Percentiles rank a stretch among this genome's conserved stretches.
phyloP scores from a whole-genome alignment of 2,329 filamentous ascomycete genomes.

The Cordyceps cicadae region DNA sequence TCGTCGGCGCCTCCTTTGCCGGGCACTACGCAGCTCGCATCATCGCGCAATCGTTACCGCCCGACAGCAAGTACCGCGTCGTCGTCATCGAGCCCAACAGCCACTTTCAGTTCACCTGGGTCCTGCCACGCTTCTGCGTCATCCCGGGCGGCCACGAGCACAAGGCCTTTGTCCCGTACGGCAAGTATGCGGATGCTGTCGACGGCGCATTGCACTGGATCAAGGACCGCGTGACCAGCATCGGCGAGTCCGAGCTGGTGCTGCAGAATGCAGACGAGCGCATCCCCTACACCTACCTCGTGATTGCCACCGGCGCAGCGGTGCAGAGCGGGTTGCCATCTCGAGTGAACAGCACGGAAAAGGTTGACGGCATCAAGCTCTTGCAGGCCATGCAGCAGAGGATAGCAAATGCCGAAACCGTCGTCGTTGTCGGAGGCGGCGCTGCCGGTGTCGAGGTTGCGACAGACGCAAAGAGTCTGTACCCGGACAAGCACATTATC shows the following conservation, averaged over 20 bases:
- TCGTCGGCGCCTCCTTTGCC: conserved; percentile 51
- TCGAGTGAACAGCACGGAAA: conserved; percentile 35
- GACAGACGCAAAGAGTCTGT: conserved; percentile 47
- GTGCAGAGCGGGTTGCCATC: conserved; percentile 38
- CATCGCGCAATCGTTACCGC: conserved; percentile 40
- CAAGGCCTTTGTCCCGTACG: conserved; percentile 54
- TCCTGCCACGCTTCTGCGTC: conserved; percentile 51
- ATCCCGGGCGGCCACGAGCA: conserved; percentile 41
- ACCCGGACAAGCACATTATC: conserved; percentile 47
- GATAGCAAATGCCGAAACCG: conserved; percentile 33
- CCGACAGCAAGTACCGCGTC: conserved; percentile 38
- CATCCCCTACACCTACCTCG: conserved; percentile 45
- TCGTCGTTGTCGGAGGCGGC: conserved; percentile 50
- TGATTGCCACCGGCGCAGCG: conserved; percentile 49
- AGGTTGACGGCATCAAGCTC: conserved; percentile 32
- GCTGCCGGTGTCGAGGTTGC: conserved; percentile 55
- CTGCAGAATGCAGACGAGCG: conserved; percentile 33
- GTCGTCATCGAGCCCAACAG: conserved; percentile 51
- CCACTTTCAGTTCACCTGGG: conserved; percentile 55
- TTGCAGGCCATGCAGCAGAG: conserved; percentile 37
- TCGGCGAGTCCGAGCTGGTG: conserved; percentile 30
- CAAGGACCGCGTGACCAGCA: conserved; percentile 30
- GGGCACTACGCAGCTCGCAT: conserved; percentile 41
- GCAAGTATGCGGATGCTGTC: conserved; percentile 28
- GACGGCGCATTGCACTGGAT: conserved; percentile 32